Base-by-base conservation (phyloP, 768 basidiomycete species). In the Vararia minispora region DNA sequence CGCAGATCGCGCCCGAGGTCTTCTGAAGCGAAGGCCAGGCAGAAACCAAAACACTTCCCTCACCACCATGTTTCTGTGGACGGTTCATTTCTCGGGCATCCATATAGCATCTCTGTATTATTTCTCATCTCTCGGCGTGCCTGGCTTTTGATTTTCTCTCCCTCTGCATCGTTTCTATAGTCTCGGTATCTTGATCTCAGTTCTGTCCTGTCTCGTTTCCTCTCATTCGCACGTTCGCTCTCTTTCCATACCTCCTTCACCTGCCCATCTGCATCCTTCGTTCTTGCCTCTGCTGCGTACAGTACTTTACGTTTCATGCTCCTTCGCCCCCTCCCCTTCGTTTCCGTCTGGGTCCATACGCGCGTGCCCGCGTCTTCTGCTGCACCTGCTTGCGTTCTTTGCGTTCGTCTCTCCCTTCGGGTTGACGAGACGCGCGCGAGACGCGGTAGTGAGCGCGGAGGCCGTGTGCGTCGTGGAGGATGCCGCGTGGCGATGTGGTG, bases 371-470 rank as follows among this genome's bases (percentile, higher is more conserved):
- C 35, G 20, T 30, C 31, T 20, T 17, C 20, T 24, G 10, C 26
- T 30, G 33, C 42, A 20, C 38, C 59, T 55, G 59, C 54, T 49
- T 45, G 46, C 46, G 35, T 28, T 36, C 40, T 29, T 29, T 22
- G 14, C 39, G 37, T 33, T 50, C 44, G 62, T 68, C 64, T 71
- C 67, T 66, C 64, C 60, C 47, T 27, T 47, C 59, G 68, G 69
- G 66, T 52, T 55, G 69, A 70, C 48, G 69, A 69, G 64, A 56
- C 54, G 52, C 40, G 34, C 47, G 50, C 41, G 40, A 45, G 49
- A 43, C 41, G 36, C 50, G 54, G 49, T 50, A 62, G 68, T 71
- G 68, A 70, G 68, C 68, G 69, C 66, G 67, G 52, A 51, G 42
- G 47, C 40, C 41, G 37, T 46, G n/a, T 40, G 37, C 36, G 28